Conservation (phyloP, 2,329 filamentous ascomycete species). For the Aplosporella prunicola region DNA sequence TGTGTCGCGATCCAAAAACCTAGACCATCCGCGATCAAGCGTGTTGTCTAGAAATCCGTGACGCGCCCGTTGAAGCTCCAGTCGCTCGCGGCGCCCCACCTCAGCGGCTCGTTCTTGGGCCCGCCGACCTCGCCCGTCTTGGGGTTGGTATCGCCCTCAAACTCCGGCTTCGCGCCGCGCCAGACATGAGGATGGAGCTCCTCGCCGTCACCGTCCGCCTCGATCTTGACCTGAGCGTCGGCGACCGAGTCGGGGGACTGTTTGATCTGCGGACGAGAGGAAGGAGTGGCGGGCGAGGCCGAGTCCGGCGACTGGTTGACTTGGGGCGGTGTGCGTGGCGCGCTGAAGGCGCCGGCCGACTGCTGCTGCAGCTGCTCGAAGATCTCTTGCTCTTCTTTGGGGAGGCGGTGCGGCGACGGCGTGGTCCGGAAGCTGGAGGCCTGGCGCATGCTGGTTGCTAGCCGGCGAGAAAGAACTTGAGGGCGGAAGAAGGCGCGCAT, state of each 20-base stretch:
- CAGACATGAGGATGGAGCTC: slow-evolving; percentile 62
- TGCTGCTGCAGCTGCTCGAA: slow-evolving; percentile 77
- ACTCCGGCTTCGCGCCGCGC: slow-evolving; percentile 76
- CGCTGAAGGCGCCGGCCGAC: slow-evolving; percentile 70
- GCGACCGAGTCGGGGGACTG: slow-evolving; percentile 22
- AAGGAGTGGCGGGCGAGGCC: slow-evolving; percentile 19
- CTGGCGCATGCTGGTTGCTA: slow-evolving; percentile 5
- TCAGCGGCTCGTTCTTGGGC: slow-evolving; percentile 90
- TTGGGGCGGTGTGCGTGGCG: slow-evolving; percentile 40
- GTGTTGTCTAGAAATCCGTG: slow-evolving; percentile 64
- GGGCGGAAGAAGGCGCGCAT: slow-evolving; percentile 6
- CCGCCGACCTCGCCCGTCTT: slow-evolving; percentile 92
- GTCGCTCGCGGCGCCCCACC: slow-evolving; percentile 68
- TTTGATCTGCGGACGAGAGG: slow-evolving; percentile 22
- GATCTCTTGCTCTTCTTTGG: slow-evolving; percentile 78
- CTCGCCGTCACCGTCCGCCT: slow-evolving; percentile 50
- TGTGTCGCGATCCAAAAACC: too few species aligned
- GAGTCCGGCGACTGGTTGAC: slow-evolving; percentile 20
- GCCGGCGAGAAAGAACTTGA: not conserved
- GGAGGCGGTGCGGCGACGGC: slow-evolving; percentile 75
- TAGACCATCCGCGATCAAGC: too few species aligned
- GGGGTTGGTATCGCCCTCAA: slow-evolving; percentile 84
- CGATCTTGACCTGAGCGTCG: slow-evolving; percentile 32
- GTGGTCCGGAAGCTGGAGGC: slow-evolving; percentile 25
- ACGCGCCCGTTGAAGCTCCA: slow-evolving; percentile 96